phyloP scores from a whole-genome alignment of 2,329 filamentous ascomycete genomes.

The Phialophora verrucosa region DNA sequence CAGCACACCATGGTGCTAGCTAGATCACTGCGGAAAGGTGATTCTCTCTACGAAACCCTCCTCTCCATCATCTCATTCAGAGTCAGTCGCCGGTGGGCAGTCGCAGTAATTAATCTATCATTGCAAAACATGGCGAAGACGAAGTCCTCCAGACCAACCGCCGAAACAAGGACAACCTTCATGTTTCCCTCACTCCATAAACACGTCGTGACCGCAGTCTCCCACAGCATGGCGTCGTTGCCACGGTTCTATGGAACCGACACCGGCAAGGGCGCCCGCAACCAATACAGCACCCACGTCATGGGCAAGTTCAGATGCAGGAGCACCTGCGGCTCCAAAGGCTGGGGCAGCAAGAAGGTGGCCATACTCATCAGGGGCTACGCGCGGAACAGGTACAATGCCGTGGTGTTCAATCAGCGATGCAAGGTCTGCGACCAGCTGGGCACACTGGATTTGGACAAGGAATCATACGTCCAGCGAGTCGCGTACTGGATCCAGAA shows the following conservation, averaged over 20 bases:
- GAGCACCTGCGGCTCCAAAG: constrained; percentile 44
- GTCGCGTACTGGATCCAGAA: constrained; percentile 52
- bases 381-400: constrained; percentile 48
- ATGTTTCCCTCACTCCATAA: constrained; percentile 30
- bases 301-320: constrained; percentile 51
- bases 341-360: constrained; percentile 51
- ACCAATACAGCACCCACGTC: constrained; percentile 50
- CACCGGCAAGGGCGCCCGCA: constrained; percentile 37
- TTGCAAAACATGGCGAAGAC: constrained; percentile 25
- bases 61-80: not conserved
- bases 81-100: not conserved
- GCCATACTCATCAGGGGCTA: constrained; percentile 54
- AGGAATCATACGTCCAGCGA: constrained; percentile 50
- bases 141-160: constrained; percentile 20
- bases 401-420: constrained; percentile 52
- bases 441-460: constrained; percentile 45
- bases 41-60: too few species aligned
- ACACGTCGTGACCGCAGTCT: constrained; percentile 26
- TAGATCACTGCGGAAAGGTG: too few species aligned
- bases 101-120: not conserved
- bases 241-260: constrained; percentile 46
- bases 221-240: constrained; percentile 39
- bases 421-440: constrained; percentile 48
- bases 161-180: constrained; percentile 27
- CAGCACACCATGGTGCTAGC: too few species aligned